Conservation (phyloP, 371 early-diverging fungal species). For the Mortierella sp. region DNA sequence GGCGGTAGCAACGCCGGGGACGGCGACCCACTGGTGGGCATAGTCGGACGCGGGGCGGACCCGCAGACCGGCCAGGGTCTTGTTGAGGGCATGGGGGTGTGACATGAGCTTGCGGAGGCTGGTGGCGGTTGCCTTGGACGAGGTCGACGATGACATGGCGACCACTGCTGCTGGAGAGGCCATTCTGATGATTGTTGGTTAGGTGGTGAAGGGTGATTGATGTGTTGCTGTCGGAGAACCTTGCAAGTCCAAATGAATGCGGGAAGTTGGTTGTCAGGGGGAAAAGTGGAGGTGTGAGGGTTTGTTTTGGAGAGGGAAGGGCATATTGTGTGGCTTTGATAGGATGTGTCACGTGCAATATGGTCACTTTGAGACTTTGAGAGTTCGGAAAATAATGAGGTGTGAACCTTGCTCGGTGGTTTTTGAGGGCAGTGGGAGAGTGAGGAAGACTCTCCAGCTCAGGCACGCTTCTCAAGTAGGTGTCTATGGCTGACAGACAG, state of each 20-base stretch:
- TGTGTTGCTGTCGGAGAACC: neutral
- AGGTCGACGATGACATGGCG: conserved; percentile 37
- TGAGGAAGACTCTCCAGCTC: too few species aligned
- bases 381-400: neutral
- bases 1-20: conserved; percentile 47
- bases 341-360: neutral
- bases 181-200: conserved; percentile 18
- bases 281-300: neutral
- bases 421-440: neutral
- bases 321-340: neutral
- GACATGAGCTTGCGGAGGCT: conserved; percentile 47
- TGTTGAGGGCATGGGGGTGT: conserved; percentile 43
- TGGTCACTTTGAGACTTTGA: neutral
- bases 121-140: conserved; percentile 35
- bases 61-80: conserved; percentile 43
- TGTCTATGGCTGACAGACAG: too few species aligned
- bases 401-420: neutral
- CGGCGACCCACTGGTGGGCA: conserved; percentile 50
- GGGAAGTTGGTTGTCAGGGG: conserved; percentile 9
- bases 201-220: neutral
- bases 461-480: too few species aligned
- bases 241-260: neutral
- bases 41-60: conserved; percentile 49
- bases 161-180: conserved; percentile 47
- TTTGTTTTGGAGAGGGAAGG: conserved; percentile 6